Conservation (phyloP, 352 stramenopile genomes). For the Ophiocytium majus region DNA sequence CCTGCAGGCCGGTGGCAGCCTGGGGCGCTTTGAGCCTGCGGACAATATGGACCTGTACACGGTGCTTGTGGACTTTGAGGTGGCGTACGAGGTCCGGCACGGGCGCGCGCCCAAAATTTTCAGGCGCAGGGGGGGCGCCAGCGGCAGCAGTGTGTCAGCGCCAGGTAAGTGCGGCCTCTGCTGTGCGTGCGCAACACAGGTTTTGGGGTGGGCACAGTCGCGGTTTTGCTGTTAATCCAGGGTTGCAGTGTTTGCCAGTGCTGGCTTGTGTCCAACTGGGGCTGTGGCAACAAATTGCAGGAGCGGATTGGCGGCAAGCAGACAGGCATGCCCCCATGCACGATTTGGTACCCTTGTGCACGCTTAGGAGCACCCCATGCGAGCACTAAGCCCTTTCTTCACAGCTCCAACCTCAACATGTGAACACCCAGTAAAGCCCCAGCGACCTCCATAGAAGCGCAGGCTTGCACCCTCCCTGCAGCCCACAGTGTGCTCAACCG, state of each 20-base stretch:
- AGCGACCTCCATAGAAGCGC: no score
- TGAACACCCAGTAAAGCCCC: no score
- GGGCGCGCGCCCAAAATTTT: neutral
- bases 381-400: no score
- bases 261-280: no score
- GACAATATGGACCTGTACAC: conserved; percentile 26
- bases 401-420: no score
- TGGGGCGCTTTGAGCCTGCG: conserved; percentile 13
- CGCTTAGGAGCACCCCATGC: neutral
- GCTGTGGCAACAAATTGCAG: no score
- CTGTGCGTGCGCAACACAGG: no score
- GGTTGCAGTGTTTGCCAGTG: neutral
- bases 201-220: no score
- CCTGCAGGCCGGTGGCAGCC: neutral
- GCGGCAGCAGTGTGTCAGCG: neutral
- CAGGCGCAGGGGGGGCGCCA: neutral
- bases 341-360: neutral
- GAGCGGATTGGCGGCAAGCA: no score
- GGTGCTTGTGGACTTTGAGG: conserved; percentile 22
- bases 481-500: neutral
- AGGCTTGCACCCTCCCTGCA: neutral
- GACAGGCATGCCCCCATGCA: neutral
- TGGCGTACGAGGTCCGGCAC: neutral
- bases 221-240: neutral
- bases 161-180: neutral